Conservation (phyloP, 2,329 filamentous ascomycete species). For the Chalaropsis ovoidea region DNA sequence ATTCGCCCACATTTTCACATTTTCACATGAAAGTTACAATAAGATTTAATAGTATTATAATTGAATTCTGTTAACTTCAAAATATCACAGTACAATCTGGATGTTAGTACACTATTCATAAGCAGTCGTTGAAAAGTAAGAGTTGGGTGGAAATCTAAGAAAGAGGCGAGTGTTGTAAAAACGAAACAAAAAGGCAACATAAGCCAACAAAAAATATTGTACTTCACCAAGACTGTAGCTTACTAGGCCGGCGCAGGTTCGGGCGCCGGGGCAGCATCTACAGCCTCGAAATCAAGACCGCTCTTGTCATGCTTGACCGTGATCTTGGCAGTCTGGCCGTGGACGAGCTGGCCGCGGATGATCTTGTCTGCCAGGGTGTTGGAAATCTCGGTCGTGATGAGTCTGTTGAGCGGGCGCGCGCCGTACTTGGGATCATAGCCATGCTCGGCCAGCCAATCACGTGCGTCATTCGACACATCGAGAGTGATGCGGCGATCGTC, state of each 20-base stretch:
- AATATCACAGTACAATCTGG: not conserved
- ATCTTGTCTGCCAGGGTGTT: slow-evolving; percentile 86
- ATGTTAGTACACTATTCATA: not conserved
- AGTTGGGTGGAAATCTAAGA: not conserved
- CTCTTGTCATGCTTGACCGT: slow-evolving; percentile 44
- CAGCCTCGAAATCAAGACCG: slow-evolving; percentile 18
- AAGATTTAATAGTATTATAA: not conserved
- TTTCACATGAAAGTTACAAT: no score
- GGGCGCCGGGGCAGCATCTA: not conserved
- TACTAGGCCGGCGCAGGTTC: not conserved
- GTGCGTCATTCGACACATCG: slow-evolving; percentile 58
- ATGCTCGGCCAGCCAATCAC: slow-evolving; percentile 75
- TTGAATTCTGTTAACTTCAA: slow-evolving; percentile 15
- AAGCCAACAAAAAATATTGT: not conserved
- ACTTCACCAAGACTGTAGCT: not conserved
- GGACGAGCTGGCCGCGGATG: slow-evolving; percentile 71
- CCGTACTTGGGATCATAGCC: slow-evolving; percentile 90
- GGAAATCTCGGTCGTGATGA: slow-evolving; percentile 82
- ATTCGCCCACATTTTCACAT: no score
- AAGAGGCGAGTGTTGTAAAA: not conserved
- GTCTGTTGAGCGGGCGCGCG: slow-evolving; percentile 77
- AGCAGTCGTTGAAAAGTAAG: not conserved
- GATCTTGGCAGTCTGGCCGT: slow-evolving; percentile 63
- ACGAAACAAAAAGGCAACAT: not conserved
- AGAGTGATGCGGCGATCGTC: slow-evolving; percentile 77